Percentiles rank a stretch among this genome's conserved stretches.
Conservation (phyloP, 108 stramenopile genomes). For the Bacterosira constricta region DNA sequence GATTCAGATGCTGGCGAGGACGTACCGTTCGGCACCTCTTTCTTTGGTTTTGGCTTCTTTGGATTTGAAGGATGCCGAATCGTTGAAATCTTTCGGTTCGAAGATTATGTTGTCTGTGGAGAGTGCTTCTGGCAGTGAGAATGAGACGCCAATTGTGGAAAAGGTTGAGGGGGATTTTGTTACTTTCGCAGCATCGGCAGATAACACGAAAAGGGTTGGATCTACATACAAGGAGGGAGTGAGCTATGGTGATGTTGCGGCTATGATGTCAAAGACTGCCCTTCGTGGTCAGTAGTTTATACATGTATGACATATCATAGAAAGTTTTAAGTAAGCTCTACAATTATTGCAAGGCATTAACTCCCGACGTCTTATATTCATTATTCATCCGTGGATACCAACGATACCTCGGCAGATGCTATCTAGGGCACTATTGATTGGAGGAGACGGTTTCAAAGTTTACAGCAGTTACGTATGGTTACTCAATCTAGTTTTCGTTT, state of each 20-base stretch:
- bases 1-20: conserved; percentile 62
- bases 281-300: conserved; percentile 27
- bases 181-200: conserved; percentile 59
- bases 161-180: conserved; percentile 57
- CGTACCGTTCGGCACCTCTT: conserved; percentile 69
- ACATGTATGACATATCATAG: too few relatives aligned
- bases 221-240: conserved; percentile 52
- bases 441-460: too few relatives aligned
- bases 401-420: background rate
- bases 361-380: too few relatives aligned
- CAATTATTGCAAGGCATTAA: too few relatives aligned
- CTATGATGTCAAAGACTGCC: conserved; percentile 45
- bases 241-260: conserved; percentile 41
- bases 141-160: conserved; percentile 35
- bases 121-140: conserved; percentile 31
- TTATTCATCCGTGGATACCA: too few relatives aligned
- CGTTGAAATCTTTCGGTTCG: conserved; percentile 36
- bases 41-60: conserved; percentile 54
- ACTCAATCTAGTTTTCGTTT: too few relatives aligned
- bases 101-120: conserved; percentile 43
- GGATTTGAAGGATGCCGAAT: conserved; percentile 55
- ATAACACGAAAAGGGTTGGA: conserved; percentile 77
- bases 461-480: too few relatives aligned
- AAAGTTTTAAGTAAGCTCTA: too few relatives aligned
- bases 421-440: too few relatives aligned